These are phyloP conservation scores for Colletotrichum simmondsii DNA, from an alignment of 2,329 filamentous ascomycete genomes.

Conservation along the genomic window DNA sequence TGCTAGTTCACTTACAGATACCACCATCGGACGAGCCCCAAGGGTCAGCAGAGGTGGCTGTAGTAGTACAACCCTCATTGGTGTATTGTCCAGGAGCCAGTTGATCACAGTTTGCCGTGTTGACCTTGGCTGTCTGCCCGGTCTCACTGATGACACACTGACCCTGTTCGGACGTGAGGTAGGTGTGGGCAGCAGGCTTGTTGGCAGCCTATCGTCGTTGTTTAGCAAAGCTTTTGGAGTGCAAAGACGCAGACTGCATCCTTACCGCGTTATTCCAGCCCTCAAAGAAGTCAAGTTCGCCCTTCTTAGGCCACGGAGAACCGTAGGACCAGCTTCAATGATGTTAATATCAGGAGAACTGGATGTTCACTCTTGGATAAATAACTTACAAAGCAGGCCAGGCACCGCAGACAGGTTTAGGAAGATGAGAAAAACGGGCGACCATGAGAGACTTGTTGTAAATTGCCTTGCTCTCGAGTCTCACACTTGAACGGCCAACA, in stretches of 20 bases:
- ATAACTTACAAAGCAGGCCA: constrained; percentile 75
- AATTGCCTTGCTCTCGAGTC: constrained; percentile 69
- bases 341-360: neutral
- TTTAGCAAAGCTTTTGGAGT: constrained; percentile 56
- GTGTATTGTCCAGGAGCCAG: constrained; percentile 43
- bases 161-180: constrained; percentile 44
- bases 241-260: neutral
- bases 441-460: constrained; percentile 78
- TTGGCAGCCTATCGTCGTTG: constrained; percentile 48
- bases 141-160: constrained; percentile 45
- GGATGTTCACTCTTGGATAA: too few species aligned
- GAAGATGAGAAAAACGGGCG: constrained; percentile 76
- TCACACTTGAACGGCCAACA: constrained; percentile 65
- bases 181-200: constrained; percentile 69
- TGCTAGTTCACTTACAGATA: constrained; percentile 46
- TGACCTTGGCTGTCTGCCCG: constrained; percentile 44
- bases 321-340: constrained; percentile 59
- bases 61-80: constrained; percentile 53
- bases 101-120: constrained; percentile 54
- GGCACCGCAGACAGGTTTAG: constrained; percentile 71
- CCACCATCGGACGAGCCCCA: constrained; percentile 51
- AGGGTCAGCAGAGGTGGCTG: constrained; percentile 48
- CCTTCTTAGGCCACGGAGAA: constrained; percentile 67
- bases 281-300: constrained; percentile 77
- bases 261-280: constrained; percentile 64